phyloP scores from a whole-genome alignment of 768 basidiomycete genomes.

The Asterophora lycoperdoides region DNA sequence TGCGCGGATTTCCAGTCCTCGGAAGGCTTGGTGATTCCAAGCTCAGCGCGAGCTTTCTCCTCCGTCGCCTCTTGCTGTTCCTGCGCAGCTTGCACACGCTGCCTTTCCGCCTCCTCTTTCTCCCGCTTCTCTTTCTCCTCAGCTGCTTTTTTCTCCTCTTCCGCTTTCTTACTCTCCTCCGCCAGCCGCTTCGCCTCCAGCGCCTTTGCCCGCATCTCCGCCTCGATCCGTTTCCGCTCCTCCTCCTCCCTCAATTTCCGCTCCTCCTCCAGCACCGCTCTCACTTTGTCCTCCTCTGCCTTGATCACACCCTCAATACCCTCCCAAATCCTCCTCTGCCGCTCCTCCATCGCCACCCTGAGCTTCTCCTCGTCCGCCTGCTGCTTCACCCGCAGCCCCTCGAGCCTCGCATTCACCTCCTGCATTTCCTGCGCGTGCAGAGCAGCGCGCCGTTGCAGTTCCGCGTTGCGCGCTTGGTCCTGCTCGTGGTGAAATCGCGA shows the following conservation, averaged over 20 bases:
- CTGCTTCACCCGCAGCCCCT: conserved; percentile 37
- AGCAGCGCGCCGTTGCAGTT: conserved; percentile 32
- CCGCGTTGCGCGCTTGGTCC: conserved; percentile 34
- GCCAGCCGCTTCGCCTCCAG: conserved; percentile 39
- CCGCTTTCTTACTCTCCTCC: conserved; percentile 47
- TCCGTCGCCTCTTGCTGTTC: conserved; percentile 24
- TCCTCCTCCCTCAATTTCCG: conserved; percentile 45
- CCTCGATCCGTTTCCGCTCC: conserved; percentile 43
- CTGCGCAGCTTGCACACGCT: conserved; percentile 31
- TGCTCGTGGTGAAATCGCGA: conserved; percentile 38
- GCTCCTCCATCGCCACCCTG: conserved; percentile 44
- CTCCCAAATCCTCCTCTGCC: conserved; percentile 50
- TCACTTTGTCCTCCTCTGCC: conserved; percentile 56
- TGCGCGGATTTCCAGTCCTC: conserved; percentile 67
- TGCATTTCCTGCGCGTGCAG: conserved; percentile 47
- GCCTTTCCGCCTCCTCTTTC: conserved; percentile 38
- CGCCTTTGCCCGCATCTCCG: conserved; percentile 38
- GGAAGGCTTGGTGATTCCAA: conserved; percentile 51
- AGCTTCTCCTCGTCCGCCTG: conserved; percentile 44
- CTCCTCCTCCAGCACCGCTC: conserved; percentile 52
- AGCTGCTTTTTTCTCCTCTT: conserved; percentile 35
- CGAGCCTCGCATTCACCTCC: conserved; percentile 47
- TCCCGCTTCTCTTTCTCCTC: conserved; percentile 35
- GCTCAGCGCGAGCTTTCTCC: conserved; percentile 30
- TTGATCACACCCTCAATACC: conserved; percentile 62